Evolutionary conservation across 2,329 filamentous ascomycete genomes (phyloP).

Genomic region (Fusarium dlaminii): DNA sequence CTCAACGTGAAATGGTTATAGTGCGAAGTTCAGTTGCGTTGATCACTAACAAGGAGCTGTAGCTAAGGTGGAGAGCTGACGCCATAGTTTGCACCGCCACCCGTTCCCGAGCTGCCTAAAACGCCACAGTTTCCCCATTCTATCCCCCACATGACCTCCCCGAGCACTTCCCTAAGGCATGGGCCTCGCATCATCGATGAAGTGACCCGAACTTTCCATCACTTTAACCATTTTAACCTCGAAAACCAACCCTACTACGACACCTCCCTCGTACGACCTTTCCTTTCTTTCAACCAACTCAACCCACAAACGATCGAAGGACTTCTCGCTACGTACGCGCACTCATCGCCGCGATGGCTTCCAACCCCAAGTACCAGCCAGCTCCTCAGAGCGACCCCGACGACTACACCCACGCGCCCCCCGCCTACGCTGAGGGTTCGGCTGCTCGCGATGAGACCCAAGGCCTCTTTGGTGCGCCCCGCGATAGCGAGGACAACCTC

Average conservation of each 20-base stretch:
- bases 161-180: slow-evolving; percentile 16
- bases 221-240: slow-evolving; percentile 16
- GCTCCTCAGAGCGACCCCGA: slow-evolving; percentile 89
- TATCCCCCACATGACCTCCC: slow-evolving; percentile 38
- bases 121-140: slow-evolving; percentile 30
- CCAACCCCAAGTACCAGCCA: slow-evolving; percentile 82
- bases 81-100: slow-evolving; percentile 38
- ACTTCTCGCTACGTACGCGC: not conserved
- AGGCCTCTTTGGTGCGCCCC: slow-evolving; percentile 73
- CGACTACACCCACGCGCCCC: slow-evolving; percentile 82
- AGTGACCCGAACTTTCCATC: slow-evolving; percentile 27
- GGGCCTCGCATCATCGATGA: slow-evolving; percentile 37
- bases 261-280: not conserved
- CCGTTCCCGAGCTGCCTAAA: slow-evolving; percentile 14
- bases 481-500: slow-evolving; percentile 87
- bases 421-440: slow-evolving; percentile 74
- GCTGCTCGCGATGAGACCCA: slow-evolving; percentile 62
- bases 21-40: not conserved
- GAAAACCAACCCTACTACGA: not conserved
- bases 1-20: not conserved
- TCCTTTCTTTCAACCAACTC: not conserved
- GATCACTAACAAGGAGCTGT: not conserved
- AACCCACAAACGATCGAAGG: not conserved
- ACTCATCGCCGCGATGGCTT: slow-evolving; percentile 64
- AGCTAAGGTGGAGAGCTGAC: slow-evolving; percentile 2